Base-by-base conservation (phyloP, 2,329 filamentous ascomycete species). In the Pleurostoma richardsiae region DNA sequence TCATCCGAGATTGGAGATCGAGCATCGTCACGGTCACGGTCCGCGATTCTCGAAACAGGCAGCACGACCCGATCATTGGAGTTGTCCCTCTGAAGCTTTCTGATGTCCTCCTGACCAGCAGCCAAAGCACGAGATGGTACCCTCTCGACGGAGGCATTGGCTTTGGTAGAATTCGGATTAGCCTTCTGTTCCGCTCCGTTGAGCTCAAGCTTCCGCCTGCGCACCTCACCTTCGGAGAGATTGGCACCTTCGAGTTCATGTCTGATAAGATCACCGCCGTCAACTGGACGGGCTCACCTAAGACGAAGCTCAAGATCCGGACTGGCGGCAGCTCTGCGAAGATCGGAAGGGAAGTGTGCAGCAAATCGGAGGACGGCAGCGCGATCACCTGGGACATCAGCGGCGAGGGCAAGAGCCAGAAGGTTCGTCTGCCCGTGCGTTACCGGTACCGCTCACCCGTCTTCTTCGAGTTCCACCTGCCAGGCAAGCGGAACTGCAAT, bases 131-230 rank as follows among this genome's bases (percentile, higher is more conserved):
- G 3, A 76, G 90, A 49, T 96, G 91, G 90, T 97, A 96, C 63
- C 92, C 94, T n/a, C 77, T 99, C 0, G 91, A 96, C 60, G 94
- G 92, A 27, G 94, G 94, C 8, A 85, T 97, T 52, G 88, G 94
- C 1, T 97, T 94, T 54, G 94, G 94, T 38, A 86, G 92, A 6
- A 79, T 95, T 49, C 85, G 91, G 39, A 86, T 99, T 54, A 95
- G 90, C 1, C 68, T 97, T 3, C 77, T 97, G 3, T 96, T 96
- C 79, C 85, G 92, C 29, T 91, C 88, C 29, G 81, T 96, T 40
- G 91, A 96, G 64, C 86, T 92, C 45, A 83, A 83, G 41, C 74
- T 97, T 1, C 91, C 91, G n/a, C 87, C 87, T 0, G 72, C 83
- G 39, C 86, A 96, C 66, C 78, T 96, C 4, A 90, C 92, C 7